Base-by-base conservation (phyloP, 345 rosid genomes). In the Dovyalis caffra region DNA sequence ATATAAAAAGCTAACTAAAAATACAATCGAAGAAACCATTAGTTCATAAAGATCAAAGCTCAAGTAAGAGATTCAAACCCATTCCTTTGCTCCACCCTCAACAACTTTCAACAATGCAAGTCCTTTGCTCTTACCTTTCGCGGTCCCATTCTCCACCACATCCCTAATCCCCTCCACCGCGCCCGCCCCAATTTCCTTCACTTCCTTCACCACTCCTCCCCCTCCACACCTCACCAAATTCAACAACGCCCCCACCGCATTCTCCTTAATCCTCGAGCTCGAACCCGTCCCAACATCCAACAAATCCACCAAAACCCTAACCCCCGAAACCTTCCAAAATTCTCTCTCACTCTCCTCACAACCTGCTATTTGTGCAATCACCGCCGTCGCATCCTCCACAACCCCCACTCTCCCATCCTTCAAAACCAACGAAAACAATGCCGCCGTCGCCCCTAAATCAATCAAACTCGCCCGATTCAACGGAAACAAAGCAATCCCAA, bases 331-430 rank as follows among this genome's bases (percentile, higher is more conserved):
- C 62, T 71, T 90, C 56, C 84, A 74, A 68, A 92, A 89, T 34
- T 86, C 99, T 14, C 82, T 91, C 62, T 82, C 92, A 61, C 93
- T 86, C 82, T 90, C 99, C 73, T 87, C 97, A 69, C 97, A 90
- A n/a, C 99, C 97, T 16, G 93, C 97, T 3, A 95, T 79, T 80
- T 95, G 99, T 31, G 97, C 95, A 66, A 91, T 77, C 76, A 95
- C 99, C 32, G 97, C 99, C 70, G 90, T 88, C 16, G 99, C 91
- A 74, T 95, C 99, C 81, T 95, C 99, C 70, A 95, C 90, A 33
- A 95, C 83, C 68, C 99, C 99, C 21, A 77, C 86, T 57, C 95
- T 79, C n/a, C 91, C 91, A 64, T 91, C 97, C 74, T 87, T 90
- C 14, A 95, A 71, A 35, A 91, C 88, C 6, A 91, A 68, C 0